Percentiles rank a stretch among this genome's conserved stretches.
phyloP scores from a whole-genome alignment of 2,329 filamentous ascomycete genomes.

The Teratosphaeria pseudoeucalypti region DNA sequence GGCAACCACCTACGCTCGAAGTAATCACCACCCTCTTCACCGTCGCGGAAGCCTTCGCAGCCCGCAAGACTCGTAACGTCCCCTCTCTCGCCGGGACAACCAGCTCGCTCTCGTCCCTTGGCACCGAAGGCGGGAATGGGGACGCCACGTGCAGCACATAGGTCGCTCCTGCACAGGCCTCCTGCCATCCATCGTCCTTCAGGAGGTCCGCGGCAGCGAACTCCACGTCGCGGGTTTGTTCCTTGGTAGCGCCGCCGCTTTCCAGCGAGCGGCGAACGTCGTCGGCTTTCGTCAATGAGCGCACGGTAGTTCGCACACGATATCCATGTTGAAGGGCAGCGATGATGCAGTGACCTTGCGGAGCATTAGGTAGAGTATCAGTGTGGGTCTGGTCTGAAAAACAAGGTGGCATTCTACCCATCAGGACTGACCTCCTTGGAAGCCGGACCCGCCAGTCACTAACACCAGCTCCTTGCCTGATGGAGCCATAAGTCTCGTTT shows the following conservation, averaged over 20 bases:
- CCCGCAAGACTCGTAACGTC: slow-evolving; percentile 21
- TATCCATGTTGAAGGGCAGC: slow-evolving; percentile 19
- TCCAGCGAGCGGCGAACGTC: slow-evolving; percentile 15
- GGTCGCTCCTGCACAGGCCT: slow-evolving; percentile 19
- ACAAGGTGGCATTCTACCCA: too few species aligned
- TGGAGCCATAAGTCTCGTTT: background rate
- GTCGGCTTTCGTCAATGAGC: slow-evolving; percentile 12
- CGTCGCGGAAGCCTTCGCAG: slow-evolving; percentile 18
- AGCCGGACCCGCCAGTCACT: slow-evolving; percentile 24
- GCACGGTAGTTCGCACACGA: slow-evolving; percentile 22
- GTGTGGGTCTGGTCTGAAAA: too few species aligned
- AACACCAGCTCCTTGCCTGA: slow-evolving; percentile 10
- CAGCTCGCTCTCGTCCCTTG: slow-evolving; percentile 25
- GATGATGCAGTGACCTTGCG: slow-evolving; percentile 15
- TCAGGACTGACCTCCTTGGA: slow-evolving; percentile 13
- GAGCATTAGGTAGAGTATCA: too few species aligned
- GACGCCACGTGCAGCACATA: slow-evolving; percentile 24
- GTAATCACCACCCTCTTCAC: slow-evolving; percentile 30
- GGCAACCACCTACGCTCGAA: background rate
- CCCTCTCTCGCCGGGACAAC: slow-evolving; percentile 26
- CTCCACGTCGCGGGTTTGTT: slow-evolving; percentile 11
- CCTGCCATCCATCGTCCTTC: slow-evolving; percentile 21
- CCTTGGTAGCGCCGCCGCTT: slow-evolving; percentile 12
- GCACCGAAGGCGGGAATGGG: slow-evolving; percentile 17
- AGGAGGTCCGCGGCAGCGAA: slow-evolving; percentile 20